Evolutionary conservation across 129 eudicot genomes (phyloP).

Genomic region (Centrapalus pauciflorus): DNA sequence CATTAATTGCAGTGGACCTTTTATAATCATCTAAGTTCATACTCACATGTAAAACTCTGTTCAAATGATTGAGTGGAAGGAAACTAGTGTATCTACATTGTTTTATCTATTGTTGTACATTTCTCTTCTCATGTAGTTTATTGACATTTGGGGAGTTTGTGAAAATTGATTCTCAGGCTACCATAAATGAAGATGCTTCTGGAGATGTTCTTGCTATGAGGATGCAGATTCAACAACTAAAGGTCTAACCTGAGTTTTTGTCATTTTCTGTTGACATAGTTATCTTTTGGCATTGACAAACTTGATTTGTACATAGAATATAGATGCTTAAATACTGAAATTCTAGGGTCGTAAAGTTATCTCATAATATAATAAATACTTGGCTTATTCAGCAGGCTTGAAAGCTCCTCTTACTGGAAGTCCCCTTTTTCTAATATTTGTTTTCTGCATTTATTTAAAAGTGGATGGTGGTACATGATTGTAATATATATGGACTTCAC

Average conservation of each 20-base stretch:
- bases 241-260: slow-evolving; percentile 41
- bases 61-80: background rate
- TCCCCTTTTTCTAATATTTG: no score
- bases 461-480: no score
- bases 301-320: background rate
- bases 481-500: no score
- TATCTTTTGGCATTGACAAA: no score
- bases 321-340: background rate
- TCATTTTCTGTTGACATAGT: slow-evolving; percentile 5
- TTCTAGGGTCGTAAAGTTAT: background rate
- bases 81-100: background rate
- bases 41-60: background rate
- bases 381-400: background rate
- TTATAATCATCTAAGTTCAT: background rate
- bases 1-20: background rate
- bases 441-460: no score
- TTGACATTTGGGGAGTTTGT: background rate
- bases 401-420: background rate
- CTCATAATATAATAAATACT: background rate
- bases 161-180: slow-evolving; percentile 48
- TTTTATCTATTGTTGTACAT: background rate
- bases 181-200: slow-evolving; percentile 97
- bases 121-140: slow-evolving; percentile 3
- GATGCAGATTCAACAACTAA: slow-evolving; percentile 86
- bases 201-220: slow-evolving; percentile 99